These are phyloP conservation scores for Colletotrichum tanaceti DNA, from an alignment of 2,329 filamentous ascomycete species.

Conservation along the genomic window DNA sequence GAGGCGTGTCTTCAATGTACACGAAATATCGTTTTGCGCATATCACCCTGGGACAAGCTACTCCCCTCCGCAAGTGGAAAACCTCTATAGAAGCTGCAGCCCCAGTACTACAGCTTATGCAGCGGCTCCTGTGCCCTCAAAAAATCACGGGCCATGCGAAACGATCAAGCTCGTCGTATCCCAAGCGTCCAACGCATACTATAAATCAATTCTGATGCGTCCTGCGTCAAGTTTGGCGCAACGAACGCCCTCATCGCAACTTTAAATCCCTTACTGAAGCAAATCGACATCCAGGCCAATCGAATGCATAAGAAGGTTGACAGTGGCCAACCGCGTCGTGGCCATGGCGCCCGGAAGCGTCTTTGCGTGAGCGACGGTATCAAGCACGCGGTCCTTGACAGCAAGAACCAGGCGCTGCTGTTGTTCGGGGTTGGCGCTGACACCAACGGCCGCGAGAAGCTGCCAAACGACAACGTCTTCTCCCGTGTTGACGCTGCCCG, in stretches of 20 bases:
- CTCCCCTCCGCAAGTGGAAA: slow-evolving; percentile 16
- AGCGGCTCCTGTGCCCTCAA: slow-evolving; percentile 30
- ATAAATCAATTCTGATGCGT: slow-evolving; percentile 23
- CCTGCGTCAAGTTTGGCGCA: slow-evolving; percentile 11
- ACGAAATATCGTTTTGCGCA: slow-evolving; percentile 39
- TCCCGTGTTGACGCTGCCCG: slow-evolving; percentile 86
- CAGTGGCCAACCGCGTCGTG: slow-evolving; percentile 84
- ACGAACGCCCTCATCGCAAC: slow-evolving; percentile 11
- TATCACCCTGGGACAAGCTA: slow-evolving; percentile 27
- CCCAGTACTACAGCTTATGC: slow-evolving; percentile 32
- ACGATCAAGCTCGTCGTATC: slow-evolving; percentile 15
- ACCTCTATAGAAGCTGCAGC: slow-evolving; percentile 27
- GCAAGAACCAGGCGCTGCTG: slow-evolving; percentile 94
- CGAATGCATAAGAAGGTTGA: slow-evolving; percentile 98
- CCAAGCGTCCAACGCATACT: slow-evolving; percentile 26
- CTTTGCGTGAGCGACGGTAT: slow-evolving; percentile 90
- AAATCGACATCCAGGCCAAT: slow-evolving; percentile 97
- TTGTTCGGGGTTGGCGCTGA: slow-evolving; percentile 92
- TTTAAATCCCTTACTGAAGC: slow-evolving; percentile 52
- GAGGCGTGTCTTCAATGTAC: slow-evolving; percentile 33
- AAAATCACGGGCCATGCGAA: slow-evolving; percentile 32
- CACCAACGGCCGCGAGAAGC: slow-evolving; percentile 93
- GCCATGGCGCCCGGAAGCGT: slow-evolving; percentile 89
- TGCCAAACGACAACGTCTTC: slow-evolving; percentile 99
- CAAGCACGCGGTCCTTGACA: slow-evolving; percentile 98